phyloP scores from a whole-genome alignment of 2,329 filamentous ascomycete genomes.

The Trichoderma sp. region DNA sequence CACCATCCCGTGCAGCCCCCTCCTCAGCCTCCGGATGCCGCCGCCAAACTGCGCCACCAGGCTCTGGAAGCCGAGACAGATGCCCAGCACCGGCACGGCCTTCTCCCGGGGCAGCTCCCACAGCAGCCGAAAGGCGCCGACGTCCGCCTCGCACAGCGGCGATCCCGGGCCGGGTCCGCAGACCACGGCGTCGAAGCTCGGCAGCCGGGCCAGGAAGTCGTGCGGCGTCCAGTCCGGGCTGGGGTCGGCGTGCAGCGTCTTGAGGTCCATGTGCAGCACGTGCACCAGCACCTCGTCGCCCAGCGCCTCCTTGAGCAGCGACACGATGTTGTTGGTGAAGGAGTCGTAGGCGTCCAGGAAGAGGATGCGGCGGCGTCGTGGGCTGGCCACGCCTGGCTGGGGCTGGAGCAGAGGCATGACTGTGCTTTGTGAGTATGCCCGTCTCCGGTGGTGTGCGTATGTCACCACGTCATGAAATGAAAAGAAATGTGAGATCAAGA shows the following conservation, averaged over 20 bases:
- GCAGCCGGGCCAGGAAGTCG: conserved; percentile 43
- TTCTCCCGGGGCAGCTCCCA: conserved; percentile 66
- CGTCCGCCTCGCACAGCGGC: conserved; percentile 69
- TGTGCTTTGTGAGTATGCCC: neutral
- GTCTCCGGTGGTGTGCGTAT: neutral
- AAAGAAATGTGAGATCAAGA: neutral
- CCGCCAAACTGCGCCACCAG: conserved; percentile 70
- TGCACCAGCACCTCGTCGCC: conserved; percentile 63
- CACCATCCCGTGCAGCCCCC: conserved; percentile 82
- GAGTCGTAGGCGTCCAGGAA: conserved; percentile 97
- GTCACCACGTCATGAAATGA: neutral
- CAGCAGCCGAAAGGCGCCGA: conserved; percentile 77
- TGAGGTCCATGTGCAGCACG: conserved; percentile 42
- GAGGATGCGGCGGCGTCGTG: conserved; percentile 58
- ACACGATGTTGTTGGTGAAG: conserved; percentile 92
- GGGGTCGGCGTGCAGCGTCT: conserved; percentile 67
- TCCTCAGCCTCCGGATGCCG: conserved; percentile 63
- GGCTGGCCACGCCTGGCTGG: neutral
- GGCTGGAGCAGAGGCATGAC: conserved; percentile 23
- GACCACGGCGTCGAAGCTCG: conserved; percentile 78
- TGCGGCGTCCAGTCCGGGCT: conserved; percentile 50
- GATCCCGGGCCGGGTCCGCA: conserved; percentile 89
- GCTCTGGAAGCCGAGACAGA: conserved; percentile 89
- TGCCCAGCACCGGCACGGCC: conserved; percentile 76
- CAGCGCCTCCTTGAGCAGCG: conserved; percentile 72